Evolutionary conservation across 129 eudicot species (phyloP).

Genomic region (Calendula officinalis): DNA sequence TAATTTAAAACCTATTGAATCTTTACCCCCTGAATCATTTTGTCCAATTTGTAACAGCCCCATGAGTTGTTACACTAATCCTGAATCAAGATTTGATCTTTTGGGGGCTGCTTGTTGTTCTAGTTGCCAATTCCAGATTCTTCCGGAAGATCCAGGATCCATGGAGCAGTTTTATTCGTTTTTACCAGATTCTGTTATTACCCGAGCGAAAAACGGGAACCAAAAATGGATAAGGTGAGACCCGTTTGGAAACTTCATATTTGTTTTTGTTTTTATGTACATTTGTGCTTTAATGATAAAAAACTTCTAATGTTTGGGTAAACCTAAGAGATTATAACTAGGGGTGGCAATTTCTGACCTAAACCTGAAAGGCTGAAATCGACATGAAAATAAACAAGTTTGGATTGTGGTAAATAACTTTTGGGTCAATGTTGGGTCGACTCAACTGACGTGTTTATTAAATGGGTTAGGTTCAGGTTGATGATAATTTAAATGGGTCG

Average conservation of each 20-base stretch:
- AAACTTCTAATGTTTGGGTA: background rate
- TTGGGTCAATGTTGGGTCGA: no score
- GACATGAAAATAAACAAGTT: no score
- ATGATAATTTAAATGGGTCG: background rate
- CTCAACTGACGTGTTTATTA: no score
- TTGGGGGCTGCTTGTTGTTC: slow-evolving; percentile 50
- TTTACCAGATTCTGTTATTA: slow-evolving; percentile 51
- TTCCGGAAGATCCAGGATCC: slow-evolving; percentile 58
- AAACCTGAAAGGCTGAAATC: no score
- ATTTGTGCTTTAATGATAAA: background rate
- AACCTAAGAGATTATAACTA: no score
- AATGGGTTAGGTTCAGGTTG: no score
- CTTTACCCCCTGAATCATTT: slow-evolving; percentile 78
- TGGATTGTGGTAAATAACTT: no score
- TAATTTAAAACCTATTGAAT: slow-evolving; percentile 65
- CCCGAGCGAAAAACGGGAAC: slow-evolving; percentile 38
- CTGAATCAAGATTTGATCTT: slow-evolving; percentile 23
- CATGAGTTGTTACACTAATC: slow-evolving; percentile 26
- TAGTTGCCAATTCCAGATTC: slow-evolving; percentile 89
- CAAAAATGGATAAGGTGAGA: slow-evolving; percentile 59
- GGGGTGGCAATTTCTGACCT: no score
- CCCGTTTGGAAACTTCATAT: background rate
- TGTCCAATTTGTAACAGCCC: slow-evolving; percentile 91
- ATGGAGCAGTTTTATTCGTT: slow-evolving; percentile 59
- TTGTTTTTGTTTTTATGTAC: background rate